Percentiles rank a stretch among this genome's conserved stretches.
These are phyloP conservation scores for Suaeda aralocaspica DNA, from an alignment of 148 eudicot genomes.

Conservation along the genomic window DNA sequence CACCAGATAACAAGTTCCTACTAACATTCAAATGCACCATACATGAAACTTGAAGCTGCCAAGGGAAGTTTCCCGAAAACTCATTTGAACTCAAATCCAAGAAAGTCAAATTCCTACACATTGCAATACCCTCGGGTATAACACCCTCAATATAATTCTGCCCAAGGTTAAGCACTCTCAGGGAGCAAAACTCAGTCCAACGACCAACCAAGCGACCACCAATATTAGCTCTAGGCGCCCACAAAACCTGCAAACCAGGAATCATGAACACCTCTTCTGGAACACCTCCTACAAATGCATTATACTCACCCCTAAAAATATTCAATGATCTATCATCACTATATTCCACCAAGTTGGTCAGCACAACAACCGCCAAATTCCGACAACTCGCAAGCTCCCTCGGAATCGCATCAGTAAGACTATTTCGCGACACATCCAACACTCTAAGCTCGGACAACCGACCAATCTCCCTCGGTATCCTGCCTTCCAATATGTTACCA, in stretches of 20 bases:
- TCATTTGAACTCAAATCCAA: constrained; percentile 51
- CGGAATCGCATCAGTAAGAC: constrained; percentile 46
- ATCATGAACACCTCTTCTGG: constrained; percentile 41
- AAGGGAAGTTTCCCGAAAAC: constrained; percentile 40
- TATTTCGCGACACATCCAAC: constrained; percentile 60
- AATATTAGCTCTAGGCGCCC: constrained; percentile 62
- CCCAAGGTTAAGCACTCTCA: constrained; percentile 39
- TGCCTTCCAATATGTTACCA: constrained; percentile 47
- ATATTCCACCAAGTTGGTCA: constrained; percentile 39
- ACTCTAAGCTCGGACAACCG: constrained; percentile 35
- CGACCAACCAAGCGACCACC: constrained; percentile 36
- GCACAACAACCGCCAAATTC: constrained; percentile 38
- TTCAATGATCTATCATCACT: constrained; percentile 24
- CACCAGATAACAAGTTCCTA: constrained; percentile 38
- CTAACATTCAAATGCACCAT: constrained; percentile 46
- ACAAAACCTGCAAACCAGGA: constrained; percentile 44
- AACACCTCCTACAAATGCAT: constrained; percentile 47
- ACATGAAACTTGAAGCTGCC: constrained; percentile 43
- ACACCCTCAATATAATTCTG: constrained; percentile 45
- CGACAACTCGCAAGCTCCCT: constrained; percentile 38
- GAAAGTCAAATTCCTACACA: constrained; percentile 48
- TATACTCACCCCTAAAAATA: constrained; percentile 40
- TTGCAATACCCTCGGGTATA: constrained; percentile 29
- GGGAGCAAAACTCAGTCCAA: constrained; percentile 32
- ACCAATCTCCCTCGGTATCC: constrained; percentile 45